Conservation (phyloP, 2,329 filamentous ascomycete genomes). For the Tolypocladium tundrense region DNA sequence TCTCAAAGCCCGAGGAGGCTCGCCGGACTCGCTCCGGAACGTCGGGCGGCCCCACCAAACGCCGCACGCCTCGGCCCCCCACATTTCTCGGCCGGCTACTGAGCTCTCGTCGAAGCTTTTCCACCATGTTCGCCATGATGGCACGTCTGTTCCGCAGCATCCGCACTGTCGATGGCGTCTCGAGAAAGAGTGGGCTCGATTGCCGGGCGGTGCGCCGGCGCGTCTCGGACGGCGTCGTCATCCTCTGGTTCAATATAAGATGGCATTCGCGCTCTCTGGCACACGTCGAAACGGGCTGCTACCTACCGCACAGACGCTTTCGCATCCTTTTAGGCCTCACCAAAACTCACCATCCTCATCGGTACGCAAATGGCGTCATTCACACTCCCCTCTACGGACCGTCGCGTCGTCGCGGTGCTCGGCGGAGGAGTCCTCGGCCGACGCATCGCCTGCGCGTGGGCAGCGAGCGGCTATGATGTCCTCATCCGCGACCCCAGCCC, state of each 20-base stretch:
- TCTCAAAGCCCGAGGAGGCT: not conserved
- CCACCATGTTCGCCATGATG: not conserved
- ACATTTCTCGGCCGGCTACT: not conserved
- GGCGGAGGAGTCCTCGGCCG: conserved; percentile 33
- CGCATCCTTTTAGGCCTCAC: not conserved
- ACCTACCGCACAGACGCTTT: not conserved
- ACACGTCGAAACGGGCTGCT: not conserved
- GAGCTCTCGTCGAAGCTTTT: too few species aligned
- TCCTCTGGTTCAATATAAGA: not conserved
- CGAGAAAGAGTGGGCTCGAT: not conserved
- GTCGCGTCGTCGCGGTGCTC: conserved; percentile 23
- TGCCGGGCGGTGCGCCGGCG: not conserved
- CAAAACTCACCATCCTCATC: not conserved
- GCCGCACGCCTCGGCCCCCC: not conserved
- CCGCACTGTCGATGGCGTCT: not conserved
- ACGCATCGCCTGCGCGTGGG: conserved; percentile 29
- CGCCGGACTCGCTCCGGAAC: not conserved
- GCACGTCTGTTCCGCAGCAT: not conserved
- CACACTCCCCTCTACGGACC: not conserved
- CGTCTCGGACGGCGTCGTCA: not conserved
- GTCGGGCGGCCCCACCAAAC: not conserved
- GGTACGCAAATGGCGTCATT: not conserved
- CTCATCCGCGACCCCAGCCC: conserved; percentile 29
- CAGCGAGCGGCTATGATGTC: conserved; percentile 30
- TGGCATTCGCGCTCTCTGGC: not conserved